Conservation (phyloP, 169 alveolate species). For the Plasmodium adleri region DNA sequence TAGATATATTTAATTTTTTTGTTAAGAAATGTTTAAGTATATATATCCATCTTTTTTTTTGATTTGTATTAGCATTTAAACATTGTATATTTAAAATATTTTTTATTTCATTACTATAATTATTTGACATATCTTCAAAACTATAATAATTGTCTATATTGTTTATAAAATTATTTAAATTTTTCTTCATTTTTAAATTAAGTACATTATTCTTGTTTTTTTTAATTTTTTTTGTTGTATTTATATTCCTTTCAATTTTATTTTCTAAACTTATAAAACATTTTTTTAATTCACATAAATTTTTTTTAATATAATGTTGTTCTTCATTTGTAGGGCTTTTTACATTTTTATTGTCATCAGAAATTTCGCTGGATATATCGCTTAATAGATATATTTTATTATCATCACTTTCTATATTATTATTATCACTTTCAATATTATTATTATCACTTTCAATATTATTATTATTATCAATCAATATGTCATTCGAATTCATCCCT, state of each 20-base stretch:
- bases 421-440: not conserved
- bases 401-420: not conserved
- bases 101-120: constrained; percentile 39
- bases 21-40: constrained; percentile 64
- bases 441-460: not conserved
- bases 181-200: constrained; percentile 3
- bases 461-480: too few relatives aligned
- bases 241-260: constrained; percentile 14
- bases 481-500: too few relatives aligned
- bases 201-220: too few relatives aligned
- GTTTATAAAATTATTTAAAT: constrained; percentile 22
- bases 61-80: constrained; percentile 49
- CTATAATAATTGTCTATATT: constrained; percentile 33
- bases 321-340: not conserved
- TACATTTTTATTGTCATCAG: not conserved
- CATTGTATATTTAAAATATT: constrained; percentile 58
- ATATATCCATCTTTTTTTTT: constrained; percentile 75
- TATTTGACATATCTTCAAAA: constrained; percentile 68
- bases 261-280: constrained; percentile 16
- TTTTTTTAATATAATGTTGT: constrained; percentile 2
- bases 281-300: constrained; percentile 12
- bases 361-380: too few relatives aligned
- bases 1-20: constrained; percentile 46
- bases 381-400: not conserved
- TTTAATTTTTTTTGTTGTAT: too few relatives aligned